Evolutionary conservation across 495 filamentous ascomycete species (phyloP).

Genomic region (Talaromyces adpressus): DNA sequence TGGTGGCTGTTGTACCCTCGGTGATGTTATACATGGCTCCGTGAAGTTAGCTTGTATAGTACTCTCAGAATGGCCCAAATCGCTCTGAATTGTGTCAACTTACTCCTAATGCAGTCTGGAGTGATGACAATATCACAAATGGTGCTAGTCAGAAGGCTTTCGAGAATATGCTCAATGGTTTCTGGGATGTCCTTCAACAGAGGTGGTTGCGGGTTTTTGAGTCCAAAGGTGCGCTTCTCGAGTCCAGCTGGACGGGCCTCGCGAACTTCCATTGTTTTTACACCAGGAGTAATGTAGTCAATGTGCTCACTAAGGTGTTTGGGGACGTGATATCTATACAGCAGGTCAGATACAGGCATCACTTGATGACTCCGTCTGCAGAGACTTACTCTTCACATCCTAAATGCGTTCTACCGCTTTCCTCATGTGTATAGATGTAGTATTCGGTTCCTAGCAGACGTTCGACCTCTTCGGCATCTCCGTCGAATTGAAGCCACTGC

Average conservation of each 20-base stretch:
- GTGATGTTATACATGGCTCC: conserved; percentile 40
- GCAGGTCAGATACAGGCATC: no score
- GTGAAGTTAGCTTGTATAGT: background rate
- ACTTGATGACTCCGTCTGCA: no score
- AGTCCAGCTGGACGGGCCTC: conserved; percentile 5
- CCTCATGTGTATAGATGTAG: conserved; percentile 45
- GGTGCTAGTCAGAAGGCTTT: conserved; percentile 11
- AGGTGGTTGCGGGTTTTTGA: conserved; percentile 22
- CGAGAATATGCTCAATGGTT: conserved; percentile 2
- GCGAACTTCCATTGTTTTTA: conserved; percentile 22
- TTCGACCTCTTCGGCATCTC: conserved; percentile 44
- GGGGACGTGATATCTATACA: conserved; percentile 42
- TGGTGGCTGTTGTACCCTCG: conserved; percentile 23
- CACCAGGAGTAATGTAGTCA: conserved; percentile 51
- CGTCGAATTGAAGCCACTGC: conserved; percentile 51
- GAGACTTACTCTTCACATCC: conserved; percentile 31
- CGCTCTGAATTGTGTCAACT: background rate
- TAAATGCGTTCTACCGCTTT: conserved; percentile 37
- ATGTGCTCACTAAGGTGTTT: conserved; percentile 42
- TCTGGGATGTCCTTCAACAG: conserved; percentile 19
- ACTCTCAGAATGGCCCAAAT: background rate
- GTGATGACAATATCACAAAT: conserved; percentile 24
- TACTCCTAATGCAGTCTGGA: conserved; percentile 11
- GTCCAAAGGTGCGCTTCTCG: conserved; percentile 14
- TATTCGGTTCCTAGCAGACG: conserved; percentile 51